Conservation (phyloP, 2,329 filamentous ascomycete species). For the Gliomastix tumulicola region DNA sequence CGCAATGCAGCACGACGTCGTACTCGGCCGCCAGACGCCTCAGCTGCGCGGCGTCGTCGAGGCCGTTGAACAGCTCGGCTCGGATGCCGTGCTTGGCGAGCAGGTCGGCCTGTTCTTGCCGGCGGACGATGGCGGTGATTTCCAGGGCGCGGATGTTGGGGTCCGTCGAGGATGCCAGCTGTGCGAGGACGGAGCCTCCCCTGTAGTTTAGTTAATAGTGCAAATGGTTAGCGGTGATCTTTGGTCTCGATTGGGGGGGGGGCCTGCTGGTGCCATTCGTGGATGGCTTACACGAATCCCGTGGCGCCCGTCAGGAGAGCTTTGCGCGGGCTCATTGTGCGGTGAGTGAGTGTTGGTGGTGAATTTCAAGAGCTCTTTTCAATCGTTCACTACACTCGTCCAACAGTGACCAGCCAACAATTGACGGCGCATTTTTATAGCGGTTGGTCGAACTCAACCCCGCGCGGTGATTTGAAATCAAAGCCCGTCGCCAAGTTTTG, state of each 20-base stretch:
- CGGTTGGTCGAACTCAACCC: too few relatives aligned
- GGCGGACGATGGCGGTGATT: conserved; percentile 16
- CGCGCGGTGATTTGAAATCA: too few relatives aligned
- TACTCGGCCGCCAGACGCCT: not conserved
- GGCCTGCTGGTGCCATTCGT: not conserved
- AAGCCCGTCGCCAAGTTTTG: too few relatives aligned
- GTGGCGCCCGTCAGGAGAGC: not conserved
- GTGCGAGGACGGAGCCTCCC: conserved; percentile 14
- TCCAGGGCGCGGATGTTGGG: conserved; percentile 8
- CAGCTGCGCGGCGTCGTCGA: conserved; percentile 3
- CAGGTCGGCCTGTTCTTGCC: conserved; percentile 14
- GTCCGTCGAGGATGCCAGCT: conserved; percentile 4
- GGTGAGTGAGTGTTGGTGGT: too few relatives aligned
- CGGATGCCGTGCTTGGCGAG: conserved; percentile 12
- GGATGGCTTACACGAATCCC: not conserved
- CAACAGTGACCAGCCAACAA: too few relatives aligned
- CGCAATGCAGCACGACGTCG: not conserved
- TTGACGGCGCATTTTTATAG: too few relatives aligned
- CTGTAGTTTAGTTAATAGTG: conserved; percentile 6
- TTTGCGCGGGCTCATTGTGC: too few relatives aligned
- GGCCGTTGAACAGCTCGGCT: conserved; percentile 11
- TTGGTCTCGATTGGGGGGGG: not conserved
- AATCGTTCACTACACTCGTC: too few relatives aligned
- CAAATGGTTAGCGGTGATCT: too few relatives aligned
- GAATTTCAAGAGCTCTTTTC: too few relatives aligned